Percentiles rank a stretch among this genome's conserved stretches.
Conservation (phyloP, 1,284 basidiomycete species). For the Austroboletus niveus region DNA sequence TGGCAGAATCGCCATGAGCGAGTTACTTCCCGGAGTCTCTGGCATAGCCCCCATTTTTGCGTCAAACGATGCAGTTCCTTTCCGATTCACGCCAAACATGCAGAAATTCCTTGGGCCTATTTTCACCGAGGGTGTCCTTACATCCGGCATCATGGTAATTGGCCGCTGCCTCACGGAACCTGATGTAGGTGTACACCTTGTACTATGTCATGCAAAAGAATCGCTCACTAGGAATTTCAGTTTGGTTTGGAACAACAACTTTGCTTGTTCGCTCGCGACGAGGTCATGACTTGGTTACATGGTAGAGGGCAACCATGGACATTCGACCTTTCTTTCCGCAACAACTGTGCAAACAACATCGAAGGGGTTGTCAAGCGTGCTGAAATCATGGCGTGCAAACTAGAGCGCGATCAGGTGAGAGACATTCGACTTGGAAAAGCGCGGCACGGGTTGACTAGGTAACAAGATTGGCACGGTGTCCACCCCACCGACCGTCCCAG, state of each 20-base stretch:
- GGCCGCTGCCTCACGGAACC: conserved; percentile 89
- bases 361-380: conserved; percentile 84
- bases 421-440: neutral
- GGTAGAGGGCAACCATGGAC: conserved; percentile 50
- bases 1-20: conserved; percentile 88
- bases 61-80: conserved; percentile 87
- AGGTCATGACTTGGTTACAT: conserved; percentile 77
- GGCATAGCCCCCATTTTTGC: conserved; percentile 64
- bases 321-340: conserved; percentile 63
- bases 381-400: conserved; percentile 82
- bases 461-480: conserved; percentile 34
- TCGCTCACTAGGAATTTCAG: conserved; percentile 39
- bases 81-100: conserved; percentile 96
- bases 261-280: conserved; percentile 90
- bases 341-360: conserved; percentile 71
- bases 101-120: conserved; percentile 91
- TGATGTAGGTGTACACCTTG: conserved; percentile 57
- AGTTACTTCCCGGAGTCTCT: conserved; percentile 75
- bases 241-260: conserved; percentile 87
- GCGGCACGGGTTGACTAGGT: conserved; percentile 24
- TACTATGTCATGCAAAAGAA: neutral
- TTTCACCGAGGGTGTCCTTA: conserved; percentile 88
- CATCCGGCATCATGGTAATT: conserved; percentile 87
- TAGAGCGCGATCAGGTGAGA: conserved; percentile 74
- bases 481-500: conserved; percentile 48